These are phyloP conservation scores for Ogataea polymorpha DNA, from an alignment of 805 yeast species.

Conservation along the genomic window DNA sequence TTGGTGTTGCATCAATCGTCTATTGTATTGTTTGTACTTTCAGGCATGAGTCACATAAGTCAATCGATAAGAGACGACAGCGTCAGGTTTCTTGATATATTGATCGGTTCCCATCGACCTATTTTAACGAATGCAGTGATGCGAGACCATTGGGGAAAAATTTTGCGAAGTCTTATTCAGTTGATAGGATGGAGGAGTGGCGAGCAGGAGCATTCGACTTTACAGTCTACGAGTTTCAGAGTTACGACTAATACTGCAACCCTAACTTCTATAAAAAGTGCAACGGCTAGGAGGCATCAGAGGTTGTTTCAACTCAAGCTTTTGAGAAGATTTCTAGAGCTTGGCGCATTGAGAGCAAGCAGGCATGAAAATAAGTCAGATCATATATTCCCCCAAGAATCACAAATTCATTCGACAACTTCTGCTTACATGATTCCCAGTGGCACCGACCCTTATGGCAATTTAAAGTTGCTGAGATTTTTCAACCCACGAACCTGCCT, in stretches of 20 bases:
- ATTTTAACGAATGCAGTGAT: conserved; percentile 45
- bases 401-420: conserved; percentile 36
- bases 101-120: conserved; percentile 50
- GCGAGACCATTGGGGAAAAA: conserved; percentile 63
- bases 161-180: conserved; percentile 63
- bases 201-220: conserved; percentile 23
- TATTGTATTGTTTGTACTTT: conserved; percentile 70
- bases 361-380: not conserved
- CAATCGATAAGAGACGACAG: conserved; percentile 75
- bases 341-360: conserved; percentile 14
- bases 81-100: conserved; percentile 58
- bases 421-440: conserved; percentile 50
- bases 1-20: conserved; percentile 58
- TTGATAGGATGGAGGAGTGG: conserved; percentile 69
- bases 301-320: conserved; percentile 40
- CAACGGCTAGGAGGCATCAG: conserved; percentile 33
- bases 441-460: conserved; percentile 61
- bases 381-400: not conserved
- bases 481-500: too few relatives aligned
- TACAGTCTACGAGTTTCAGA: conserved; percentile 24
- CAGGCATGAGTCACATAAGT: conserved; percentile 91
- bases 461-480: conserved; percentile 55
- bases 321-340: conserved; percentile 29
- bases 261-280: conserved; percentile 15
- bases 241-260: conserved; percentile 25